Conservation (phyloP, 306 rosid genomes). For the Vicia villosa region DNA sequence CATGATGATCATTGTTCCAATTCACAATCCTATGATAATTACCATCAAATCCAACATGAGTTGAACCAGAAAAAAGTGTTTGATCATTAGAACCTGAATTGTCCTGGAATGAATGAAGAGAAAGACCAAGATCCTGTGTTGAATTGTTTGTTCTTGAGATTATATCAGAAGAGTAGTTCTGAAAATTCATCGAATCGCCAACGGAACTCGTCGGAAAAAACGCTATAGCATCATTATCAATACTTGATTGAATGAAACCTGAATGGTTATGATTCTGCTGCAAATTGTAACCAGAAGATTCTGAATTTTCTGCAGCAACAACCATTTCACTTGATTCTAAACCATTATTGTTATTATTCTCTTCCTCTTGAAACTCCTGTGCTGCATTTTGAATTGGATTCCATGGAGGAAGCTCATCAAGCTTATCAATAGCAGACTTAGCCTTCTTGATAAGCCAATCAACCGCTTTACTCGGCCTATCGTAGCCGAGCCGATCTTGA, state of each 20-base stretch:
- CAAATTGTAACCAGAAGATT: slow-evolving; percentile 67
- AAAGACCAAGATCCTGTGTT: slow-evolving; percentile 70
- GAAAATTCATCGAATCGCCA: slow-evolving; percentile 61
- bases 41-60: slow-evolving; percentile 53
- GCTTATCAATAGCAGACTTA: slow-evolving; percentile 72
- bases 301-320: slow-evolving; percentile 56
- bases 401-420: slow-evolving; percentile 83
- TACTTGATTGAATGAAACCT: slow-evolving; percentile 45
- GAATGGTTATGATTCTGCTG: slow-evolving; percentile 47
- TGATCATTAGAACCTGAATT: slow-evolving; percentile 46
- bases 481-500: slow-evolving; percentile 86
- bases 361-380: slow-evolving; percentile 18
- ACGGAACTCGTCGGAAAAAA: slow-evolving; percentile 70
- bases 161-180: slow-evolving; percentile 52
- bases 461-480: slow-evolving; percentile 85
- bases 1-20: slow-evolving; percentile 53
- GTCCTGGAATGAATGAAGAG: slow-evolving; percentile 74
- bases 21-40: slow-evolving; percentile 54
- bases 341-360: slow-evolving; percentile 23
- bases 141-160: slow-evolving; percentile 51
- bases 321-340: slow-evolving; percentile 51
- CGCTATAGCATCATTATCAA: slow-evolving; percentile 53
- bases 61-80: slow-evolving; percentile 46
- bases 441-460: slow-evolving; percentile 96
- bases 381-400: slow-evolving; percentile 41